Conservation (phyloP, 495 filamentous ascomycete genomes). For the Jackrogersella minutella region DNA sequence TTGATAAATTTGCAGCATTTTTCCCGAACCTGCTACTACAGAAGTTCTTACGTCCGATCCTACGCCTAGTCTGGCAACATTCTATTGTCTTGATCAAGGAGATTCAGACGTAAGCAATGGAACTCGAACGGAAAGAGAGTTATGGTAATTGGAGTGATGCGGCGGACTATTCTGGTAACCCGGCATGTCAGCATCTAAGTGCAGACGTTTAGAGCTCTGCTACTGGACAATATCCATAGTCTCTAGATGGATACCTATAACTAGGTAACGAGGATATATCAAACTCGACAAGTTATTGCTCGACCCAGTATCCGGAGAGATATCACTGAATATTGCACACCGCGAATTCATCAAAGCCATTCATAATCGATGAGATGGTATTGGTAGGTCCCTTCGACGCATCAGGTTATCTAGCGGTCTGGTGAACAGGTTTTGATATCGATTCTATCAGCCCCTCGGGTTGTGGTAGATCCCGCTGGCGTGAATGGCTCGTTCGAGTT, state of each 20-base stretch:
- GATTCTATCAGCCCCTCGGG: background rate
- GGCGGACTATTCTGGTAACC: background rate
- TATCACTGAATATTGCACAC: background rate
- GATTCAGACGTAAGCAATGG: background rate
- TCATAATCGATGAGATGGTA: background rate
- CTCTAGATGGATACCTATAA: background rate
- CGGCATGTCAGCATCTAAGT: background rate
- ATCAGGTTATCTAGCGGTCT: background rate
- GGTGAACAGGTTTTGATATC: background rate
- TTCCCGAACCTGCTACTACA: background rate
- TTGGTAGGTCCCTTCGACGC: background rate
- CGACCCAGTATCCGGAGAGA: too few species aligned
- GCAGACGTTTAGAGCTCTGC: background rate
- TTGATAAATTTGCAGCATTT: background rate
- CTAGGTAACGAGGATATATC: background rate
- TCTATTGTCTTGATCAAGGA: slow-evolving; percentile 1
- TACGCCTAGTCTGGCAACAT: background rate
- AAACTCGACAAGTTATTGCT: too few species aligned
- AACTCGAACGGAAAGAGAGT: background rate
- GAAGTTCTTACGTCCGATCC: background rate
- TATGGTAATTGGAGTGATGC: background rate
- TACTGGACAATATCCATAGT: background rate
- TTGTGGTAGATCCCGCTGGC: too few species aligned
- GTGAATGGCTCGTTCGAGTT: too few species aligned
- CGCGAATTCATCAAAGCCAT: background rate